Percentiles rank a stretch among this genome's conserved stretches.
Evolutionary conservation across 106 monocot species (phyloP).

Genomic region (Iris macrosiphon): DNA sequence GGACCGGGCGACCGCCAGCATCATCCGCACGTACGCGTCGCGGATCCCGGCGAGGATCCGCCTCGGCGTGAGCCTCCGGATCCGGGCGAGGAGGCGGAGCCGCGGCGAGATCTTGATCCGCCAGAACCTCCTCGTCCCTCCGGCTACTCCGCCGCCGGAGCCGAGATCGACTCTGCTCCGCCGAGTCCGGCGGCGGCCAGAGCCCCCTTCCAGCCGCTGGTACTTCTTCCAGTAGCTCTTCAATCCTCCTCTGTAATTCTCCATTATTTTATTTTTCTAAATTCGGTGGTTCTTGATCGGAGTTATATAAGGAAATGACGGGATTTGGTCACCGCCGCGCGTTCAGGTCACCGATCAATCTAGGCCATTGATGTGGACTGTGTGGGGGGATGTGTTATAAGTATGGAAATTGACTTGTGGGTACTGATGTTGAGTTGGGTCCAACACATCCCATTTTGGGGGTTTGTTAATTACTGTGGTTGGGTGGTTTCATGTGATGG

Average conservation of each 20-base stretch:
- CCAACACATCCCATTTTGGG: no score
- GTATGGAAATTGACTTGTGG: no score
- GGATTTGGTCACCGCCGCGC: no score
- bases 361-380: no score
- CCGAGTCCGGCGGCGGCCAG: neutral
- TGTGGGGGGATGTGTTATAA: no score
- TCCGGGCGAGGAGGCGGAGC: slow-evolving; percentile 17
- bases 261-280: slow-evolving; percentile 11
- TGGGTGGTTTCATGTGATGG: no score
- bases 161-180: slow-evolving; percentile 9
- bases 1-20: slow-evolving; percentile 34
- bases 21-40: slow-evolving; percentile 63
- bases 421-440: no score
- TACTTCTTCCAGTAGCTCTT: slow-evolving; percentile 38
- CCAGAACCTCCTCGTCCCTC: slow-evolving; percentile 18
- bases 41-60: slow-evolving; percentile 37
- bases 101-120: slow-evolving; percentile 14
- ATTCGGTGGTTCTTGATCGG: neutral
- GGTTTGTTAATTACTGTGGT: no score
- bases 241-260: slow-evolving; percentile 21
- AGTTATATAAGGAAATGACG: no score
- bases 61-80: slow-evolving; percentile 18
- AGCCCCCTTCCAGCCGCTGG: slow-evolving; percentile 9
- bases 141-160: neutral
- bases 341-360: no score